phyloP scores from a whole-genome alignment of 768 basidiomycete species.

The Collybiopsis confluens region DNA sequence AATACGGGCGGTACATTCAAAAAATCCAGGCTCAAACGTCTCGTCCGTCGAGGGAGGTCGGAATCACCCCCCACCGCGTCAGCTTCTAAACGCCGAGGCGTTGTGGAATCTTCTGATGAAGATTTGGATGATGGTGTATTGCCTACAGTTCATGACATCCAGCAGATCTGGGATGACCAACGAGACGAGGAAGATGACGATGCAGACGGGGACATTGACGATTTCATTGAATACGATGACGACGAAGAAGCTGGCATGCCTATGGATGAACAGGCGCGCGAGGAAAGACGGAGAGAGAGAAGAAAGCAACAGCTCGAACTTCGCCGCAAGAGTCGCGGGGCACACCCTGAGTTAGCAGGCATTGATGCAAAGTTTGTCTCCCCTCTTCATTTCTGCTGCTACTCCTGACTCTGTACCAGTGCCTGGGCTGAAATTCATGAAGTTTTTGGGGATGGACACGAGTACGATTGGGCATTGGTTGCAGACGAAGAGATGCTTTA shows the following conservation, averaged over 20 bases:
- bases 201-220: slow-evolving; percentile 67
- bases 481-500: slow-evolving; percentile 66
- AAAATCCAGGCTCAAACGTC: slow-evolving; percentile 63
- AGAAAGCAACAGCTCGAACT: slow-evolving; percentile 66
- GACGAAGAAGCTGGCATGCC: slow-evolving; percentile 68
- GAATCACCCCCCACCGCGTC: slow-evolving; percentile 63
- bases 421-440: slow-evolving; percentile 95
- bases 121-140: slow-evolving; percentile 60
- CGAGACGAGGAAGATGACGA: slow-evolving; percentile 67
- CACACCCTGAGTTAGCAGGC: slow-evolving; percentile 68
- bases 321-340: slow-evolving; percentile 57
- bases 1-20: slow-evolving; percentile 83
- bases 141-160: slow-evolving; percentile 58
- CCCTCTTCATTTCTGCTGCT: neutral
- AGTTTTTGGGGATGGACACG: slow-evolving; percentile 94
- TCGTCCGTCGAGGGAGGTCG: slow-evolving; percentile 64
- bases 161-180: slow-evolving; percentile 81
- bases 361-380: slow-evolving; percentile 76
- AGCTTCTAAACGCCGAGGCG: slow-evolving; percentile 52
- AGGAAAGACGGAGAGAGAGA: slow-evolving; percentile 63
- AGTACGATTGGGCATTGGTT: slow-evolving; percentile 91
- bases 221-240: slow-evolving; percentile 80
- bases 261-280: slow-evolving; percentile 73
- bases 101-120: slow-evolving; percentile 74
- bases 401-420: slow-evolving; percentile 33